A percentile compares a stretch with the other conserved stretches of the same genome.
Conservation (phyloP, 1,139 yeast genomes). For the Eremothecium coryli region DNA sequence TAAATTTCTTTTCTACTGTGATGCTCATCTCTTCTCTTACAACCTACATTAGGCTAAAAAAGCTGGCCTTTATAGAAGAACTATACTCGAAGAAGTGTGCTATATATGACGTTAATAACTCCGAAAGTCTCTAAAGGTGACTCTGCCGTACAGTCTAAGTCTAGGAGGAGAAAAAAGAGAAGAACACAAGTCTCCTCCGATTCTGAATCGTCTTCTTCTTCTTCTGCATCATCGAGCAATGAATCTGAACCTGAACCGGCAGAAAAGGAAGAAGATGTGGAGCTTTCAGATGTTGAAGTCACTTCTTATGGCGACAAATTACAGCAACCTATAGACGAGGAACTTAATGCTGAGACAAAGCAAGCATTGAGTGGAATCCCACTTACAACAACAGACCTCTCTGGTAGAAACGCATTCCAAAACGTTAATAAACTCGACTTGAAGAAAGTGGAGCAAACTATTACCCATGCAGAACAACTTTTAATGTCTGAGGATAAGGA, state of each 20-base stretch:
- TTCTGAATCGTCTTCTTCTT: slow-evolving; percentile 33
- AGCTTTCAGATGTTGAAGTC: slow-evolving; percentile 38
- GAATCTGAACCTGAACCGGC: slow-evolving; percentile 12
- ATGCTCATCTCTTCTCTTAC: too few relatives aligned
- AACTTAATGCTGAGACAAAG: slow-evolving; percentile 16
- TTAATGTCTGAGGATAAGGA: slow-evolving; percentile 3
- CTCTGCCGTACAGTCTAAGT: slow-evolving; percentile 13
- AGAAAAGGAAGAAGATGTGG: slow-evolving; percentile 12
- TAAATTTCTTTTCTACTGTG: neutral
- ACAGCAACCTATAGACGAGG: slow-evolving; percentile 8
- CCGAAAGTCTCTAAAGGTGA: too few relatives aligned
- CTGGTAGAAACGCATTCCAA: slow-evolving; percentile 17
- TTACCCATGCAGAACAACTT: slow-evolving; percentile 14
- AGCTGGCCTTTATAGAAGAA: neutral
- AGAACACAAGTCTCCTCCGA: slow-evolving; percentile 59
- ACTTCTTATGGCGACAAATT: slow-evolving; percentile 8
- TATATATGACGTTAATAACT: too few relatives aligned
- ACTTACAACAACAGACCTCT: slow-evolving; percentile 25
- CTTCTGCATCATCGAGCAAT: slow-evolving; percentile 21
- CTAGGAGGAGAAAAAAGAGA: slow-evolving; percentile 61
- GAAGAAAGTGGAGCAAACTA: slow-evolving; percentile 14
- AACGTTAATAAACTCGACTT: slow-evolving; percentile 19
- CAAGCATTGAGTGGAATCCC: slow-evolving; percentile 21
- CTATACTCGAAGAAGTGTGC: neutral
- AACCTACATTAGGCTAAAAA: too few relatives aligned